Percentiles rank a stretch among this genome's conserved stretches.
Conservation (phyloP, 352 stramenopile genomes). For the Globisporangium yorkense region DNA sequence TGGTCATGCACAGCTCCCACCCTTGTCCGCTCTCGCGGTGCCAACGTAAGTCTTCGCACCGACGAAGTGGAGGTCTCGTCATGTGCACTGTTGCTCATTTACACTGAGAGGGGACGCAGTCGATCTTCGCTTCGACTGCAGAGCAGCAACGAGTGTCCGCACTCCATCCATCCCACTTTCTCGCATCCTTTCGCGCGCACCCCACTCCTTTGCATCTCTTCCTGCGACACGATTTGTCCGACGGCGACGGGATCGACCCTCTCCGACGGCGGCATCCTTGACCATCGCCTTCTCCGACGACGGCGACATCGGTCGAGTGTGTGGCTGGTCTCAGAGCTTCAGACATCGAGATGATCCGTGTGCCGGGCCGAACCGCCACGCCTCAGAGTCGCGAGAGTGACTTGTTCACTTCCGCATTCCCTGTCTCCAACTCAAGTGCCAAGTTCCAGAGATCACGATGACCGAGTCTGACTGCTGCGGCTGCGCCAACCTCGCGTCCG, state of each 20-base stretch:
- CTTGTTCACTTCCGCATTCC: background rate
- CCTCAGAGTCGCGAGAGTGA: background rate
- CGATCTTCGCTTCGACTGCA: too few species aligned
- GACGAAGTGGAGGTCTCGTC: too few species aligned
- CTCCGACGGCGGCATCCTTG: background rate
- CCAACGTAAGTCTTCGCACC: too few species aligned
- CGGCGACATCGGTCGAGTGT: background rate
- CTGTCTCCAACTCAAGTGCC: background rate
- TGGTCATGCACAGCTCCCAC: too few species aligned
- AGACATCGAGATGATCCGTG: background rate
- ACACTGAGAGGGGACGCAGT: too few species aligned
- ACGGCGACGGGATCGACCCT: background rate
- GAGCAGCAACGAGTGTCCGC: too few species aligned
- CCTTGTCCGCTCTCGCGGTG: too few species aligned
- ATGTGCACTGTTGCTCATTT: too few species aligned
- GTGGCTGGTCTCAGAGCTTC: background rate
- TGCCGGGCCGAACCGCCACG: background rate
- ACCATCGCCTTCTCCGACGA: background rate
- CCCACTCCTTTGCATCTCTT: too few species aligned
- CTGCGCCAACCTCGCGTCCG: constrained; percentile 22
- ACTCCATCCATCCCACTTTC: too few species aligned
- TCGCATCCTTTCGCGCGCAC: background rate
- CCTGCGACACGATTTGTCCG: constrained; percentile 4
- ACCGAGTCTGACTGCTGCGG: constrained; percentile 32
- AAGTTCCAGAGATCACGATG: constrained; percentile 14